These are phyloP conservation scores for Neostapfia colusana DNA, from an alignment of 176 grass and related monocot genomes.

Conservation along the genomic window DNA sequence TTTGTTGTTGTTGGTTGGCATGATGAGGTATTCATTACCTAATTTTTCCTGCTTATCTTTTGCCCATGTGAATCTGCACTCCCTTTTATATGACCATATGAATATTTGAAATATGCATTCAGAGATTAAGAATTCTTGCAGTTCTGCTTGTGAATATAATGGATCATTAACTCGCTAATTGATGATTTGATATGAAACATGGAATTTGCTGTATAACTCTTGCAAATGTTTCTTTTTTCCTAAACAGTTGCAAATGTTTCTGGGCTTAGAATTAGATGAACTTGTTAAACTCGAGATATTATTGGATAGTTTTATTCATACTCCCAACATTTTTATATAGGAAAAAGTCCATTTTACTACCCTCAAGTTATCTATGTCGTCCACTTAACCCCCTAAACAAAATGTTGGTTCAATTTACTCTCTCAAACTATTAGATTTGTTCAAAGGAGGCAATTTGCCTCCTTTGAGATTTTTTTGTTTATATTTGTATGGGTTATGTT, in stretches of 20 bases:
- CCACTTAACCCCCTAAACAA: too few relatives aligned
- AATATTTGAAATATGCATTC: slow-evolving; percentile 17
- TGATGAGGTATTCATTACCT: slow-evolving; percentile 61
- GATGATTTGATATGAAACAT: not conserved
- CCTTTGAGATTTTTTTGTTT: too few relatives aligned
- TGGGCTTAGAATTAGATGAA: not conserved
- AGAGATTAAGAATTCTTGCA: not conserved
- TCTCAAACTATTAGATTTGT: too few relatives aligned
- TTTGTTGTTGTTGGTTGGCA: slow-evolving; percentile 99
- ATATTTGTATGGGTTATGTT: too few relatives aligned
- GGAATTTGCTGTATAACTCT: not conserved
- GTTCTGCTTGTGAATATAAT: slow-evolving; percentile 3
- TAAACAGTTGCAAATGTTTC: not conserved
- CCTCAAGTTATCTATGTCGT: too few relatives aligned
- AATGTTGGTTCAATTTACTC: too few relatives aligned
- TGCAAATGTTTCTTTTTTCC: not conserved
- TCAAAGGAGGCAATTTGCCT: too few relatives aligned
- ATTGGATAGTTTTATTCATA: not conserved
- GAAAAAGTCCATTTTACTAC: too few relatives aligned
- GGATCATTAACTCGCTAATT: not conserved
- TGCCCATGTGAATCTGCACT: not conserved
- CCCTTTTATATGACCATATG: not conserved
- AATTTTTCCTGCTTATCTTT: slow-evolving; percentile 14
- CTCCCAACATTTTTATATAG: not conserved
- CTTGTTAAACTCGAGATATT: not conserved